Percentiles rank a stretch among this genome's conserved stretches.
Evolutionary conservation across 768 basidiomycete genomes (phyloP).

Genomic region (Podaxis mareebaensis): DNA sequence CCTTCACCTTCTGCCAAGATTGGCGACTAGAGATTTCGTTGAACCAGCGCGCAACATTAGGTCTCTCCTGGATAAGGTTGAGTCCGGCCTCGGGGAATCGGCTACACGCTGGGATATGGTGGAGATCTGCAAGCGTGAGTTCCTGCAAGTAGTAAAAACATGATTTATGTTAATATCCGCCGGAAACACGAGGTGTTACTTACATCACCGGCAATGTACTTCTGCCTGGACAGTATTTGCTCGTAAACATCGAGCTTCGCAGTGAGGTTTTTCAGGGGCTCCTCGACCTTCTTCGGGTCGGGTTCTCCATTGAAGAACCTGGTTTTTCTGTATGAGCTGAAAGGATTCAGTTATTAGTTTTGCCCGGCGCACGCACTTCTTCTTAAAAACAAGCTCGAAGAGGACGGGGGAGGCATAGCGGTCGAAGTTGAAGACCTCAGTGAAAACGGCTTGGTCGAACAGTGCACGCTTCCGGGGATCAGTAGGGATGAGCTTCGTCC

Average conservation of each 20-base stretch:
- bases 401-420: constrained; percentile 30
- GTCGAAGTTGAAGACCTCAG: constrained; percentile 51
- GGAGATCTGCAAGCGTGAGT: constrained; percentile 46
- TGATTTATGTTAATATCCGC: neutral
- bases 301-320: constrained; percentile 27
- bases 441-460: constrained; percentile 41
- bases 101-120: constrained; percentile 43
- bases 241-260: constrained; percentile 47
- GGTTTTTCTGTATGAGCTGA: neutral
- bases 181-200: neutral
- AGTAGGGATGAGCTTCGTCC: constrained; percentile 46
- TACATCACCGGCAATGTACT: constrained; percentile 48
- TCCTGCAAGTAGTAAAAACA: constrained; percentile 24
- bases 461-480: constrained; percentile 32
- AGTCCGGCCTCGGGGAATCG: constrained; percentile 23
- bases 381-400: constrained; percentile 49
- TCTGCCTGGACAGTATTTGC: constrained; percentile 42
- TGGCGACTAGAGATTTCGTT: constrained; percentile 39
- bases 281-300: constrained; percentile 18
- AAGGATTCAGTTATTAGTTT: neutral
- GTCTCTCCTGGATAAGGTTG: constrained; percentile 33
- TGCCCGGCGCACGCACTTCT: constrained; percentile 33
- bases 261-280: constrained; percentile 25
- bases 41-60: constrained; percentile 42
- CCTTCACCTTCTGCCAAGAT: constrained; percentile 49